Conservation (phyloP, 495 filamentous ascomycete genomes). For the Oidiodendron maius region DNA sequence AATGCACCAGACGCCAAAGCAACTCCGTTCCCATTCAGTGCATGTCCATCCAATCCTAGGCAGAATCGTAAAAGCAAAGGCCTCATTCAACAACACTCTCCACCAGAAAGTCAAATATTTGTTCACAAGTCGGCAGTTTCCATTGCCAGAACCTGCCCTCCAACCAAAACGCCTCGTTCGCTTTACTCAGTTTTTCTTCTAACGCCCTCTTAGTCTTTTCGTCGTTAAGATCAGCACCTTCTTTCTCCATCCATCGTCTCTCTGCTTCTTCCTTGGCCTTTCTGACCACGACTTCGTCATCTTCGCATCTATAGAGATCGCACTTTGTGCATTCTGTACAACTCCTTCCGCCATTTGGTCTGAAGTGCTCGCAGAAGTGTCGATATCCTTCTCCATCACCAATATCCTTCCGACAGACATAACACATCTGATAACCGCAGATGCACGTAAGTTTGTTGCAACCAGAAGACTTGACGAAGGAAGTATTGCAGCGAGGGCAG, state of each 20-base stretch:
- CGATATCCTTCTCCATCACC: conserved; percentile 63
- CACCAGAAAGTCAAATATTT: conserved; percentile 39
- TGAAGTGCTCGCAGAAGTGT: conserved; percentile 95
- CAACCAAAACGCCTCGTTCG: conserved; percentile 13
- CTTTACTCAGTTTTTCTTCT: conserved; percentile 21
- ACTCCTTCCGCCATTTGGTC: conserved; percentile 61
- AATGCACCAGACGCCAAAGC: conserved; percentile 1
- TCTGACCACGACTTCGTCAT: conserved; percentile 71
- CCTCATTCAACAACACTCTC: conserved; percentile 32
- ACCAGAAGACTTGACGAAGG: conserved; percentile 85
- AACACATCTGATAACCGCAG: conserved; percentile 99
- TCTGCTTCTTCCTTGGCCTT: conserved; percentile 77
- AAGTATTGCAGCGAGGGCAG: conserved; percentile 82
- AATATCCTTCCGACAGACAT: conserved; percentile 68
- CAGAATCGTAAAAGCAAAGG: conserved; percentile 18
- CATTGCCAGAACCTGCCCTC: conserved; percentile 21
- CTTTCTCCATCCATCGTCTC: conserved; percentile 67
- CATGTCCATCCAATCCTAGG: not conserved
- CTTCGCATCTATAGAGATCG: conserved; percentile 82
- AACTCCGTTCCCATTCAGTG: conserved; percentile 7
- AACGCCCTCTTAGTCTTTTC: conserved; percentile 32
- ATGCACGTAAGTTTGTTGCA: conserved; percentile 97
- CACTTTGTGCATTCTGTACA: conserved; percentile 81
- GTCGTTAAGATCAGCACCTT: conserved; percentile 43
- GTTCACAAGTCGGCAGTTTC: conserved; percentile 33